Base-by-base conservation (phyloP, 768 basidiomycete species). In the Collybia nuda region DNA sequence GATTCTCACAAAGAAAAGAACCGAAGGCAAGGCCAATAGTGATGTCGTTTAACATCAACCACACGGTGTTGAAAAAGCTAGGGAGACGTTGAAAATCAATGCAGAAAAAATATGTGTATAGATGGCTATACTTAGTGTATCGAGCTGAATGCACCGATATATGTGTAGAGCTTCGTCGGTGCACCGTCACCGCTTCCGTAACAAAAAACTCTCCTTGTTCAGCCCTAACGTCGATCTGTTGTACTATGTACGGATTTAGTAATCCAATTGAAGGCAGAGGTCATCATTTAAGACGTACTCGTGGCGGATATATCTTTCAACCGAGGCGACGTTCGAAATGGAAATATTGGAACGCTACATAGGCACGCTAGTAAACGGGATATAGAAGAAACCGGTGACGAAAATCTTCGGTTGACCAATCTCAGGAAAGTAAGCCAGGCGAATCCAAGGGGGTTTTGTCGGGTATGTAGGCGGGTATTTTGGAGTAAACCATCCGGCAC, bases 21-120 rank as follows among this genome's bases (percentile, higher is more conserved):
- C 88, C 85, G 24, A 90, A 70, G 0, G 87, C 86, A 37, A 81
- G 67, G 0, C 96, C 96, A 23, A 97, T 75, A 22, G 93, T 93
- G 22, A 94, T 65, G 62, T 98, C 96, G 66, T 98, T 98, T 57
- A 93, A 64, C 23, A 94, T 79, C 1, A 96, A 73, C 96, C 96
- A 98, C 2, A 96, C 75, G 24, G 81, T 85, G 61, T 95, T 97
- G 73, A 91, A 95, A 64, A 96, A 94, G 45, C 91, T 94, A 45
- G 2, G 32, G 12, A 32, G 12, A 32, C 12, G 24, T 4, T 26
- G 14, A 32, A 11, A 32, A 32, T 32, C 3, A 32, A 32, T 14
- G 14, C 14, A 3, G 32, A 32, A 5, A 26, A 11, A 32, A 32
- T 5, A 32, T 32, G 5, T 3, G 12, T 32, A 14, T 11, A 14